Evolutionary conservation across 2,329 filamentous ascomycete species (phyloP).

Genomic region (Diaporthe citrichinensis): DNA sequence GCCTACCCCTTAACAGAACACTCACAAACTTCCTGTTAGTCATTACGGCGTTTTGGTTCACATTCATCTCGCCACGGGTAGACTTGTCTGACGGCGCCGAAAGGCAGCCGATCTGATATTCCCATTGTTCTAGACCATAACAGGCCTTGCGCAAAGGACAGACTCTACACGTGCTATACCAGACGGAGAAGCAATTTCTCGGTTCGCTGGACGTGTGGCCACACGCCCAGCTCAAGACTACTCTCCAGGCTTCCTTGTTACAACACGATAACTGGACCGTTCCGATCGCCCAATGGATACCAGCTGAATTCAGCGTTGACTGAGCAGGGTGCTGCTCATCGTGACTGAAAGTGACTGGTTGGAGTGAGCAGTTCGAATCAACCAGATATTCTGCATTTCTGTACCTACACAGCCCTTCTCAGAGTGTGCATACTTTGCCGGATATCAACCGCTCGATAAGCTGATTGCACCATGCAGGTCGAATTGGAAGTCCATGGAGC

Average conservation of each 20-base stretch:
- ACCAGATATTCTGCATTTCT: too few relatives aligned
- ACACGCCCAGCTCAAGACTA: background rate
- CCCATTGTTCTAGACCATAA: background rate
- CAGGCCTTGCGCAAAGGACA: background rate
- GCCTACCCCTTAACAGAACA: too few relatives aligned
- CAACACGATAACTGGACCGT: too few relatives aligned
- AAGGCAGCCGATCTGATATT: too few relatives aligned
- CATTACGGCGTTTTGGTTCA: too few relatives aligned
- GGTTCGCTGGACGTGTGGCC: background rate
- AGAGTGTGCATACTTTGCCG: background rate
- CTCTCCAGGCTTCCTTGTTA: background rate
- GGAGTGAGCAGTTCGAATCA: too few relatives aligned
- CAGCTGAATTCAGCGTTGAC: background rate
- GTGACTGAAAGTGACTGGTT: too few relatives aligned
- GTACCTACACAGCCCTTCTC: background rate
- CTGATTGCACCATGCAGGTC: too few relatives aligned
- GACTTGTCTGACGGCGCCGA: background rate
- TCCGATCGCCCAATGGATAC: background rate
- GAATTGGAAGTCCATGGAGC: background rate
- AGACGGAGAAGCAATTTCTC: too few relatives aligned
- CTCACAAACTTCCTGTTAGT: too few relatives aligned
- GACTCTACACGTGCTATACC: background rate
- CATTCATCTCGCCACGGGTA: accelerated
- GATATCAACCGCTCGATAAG: background rate
- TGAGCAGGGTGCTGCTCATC: background rate